Evolutionary conservation across 1,284 basidiomycete species (phyloP).

Genomic region (Tilletia caries): DNA sequence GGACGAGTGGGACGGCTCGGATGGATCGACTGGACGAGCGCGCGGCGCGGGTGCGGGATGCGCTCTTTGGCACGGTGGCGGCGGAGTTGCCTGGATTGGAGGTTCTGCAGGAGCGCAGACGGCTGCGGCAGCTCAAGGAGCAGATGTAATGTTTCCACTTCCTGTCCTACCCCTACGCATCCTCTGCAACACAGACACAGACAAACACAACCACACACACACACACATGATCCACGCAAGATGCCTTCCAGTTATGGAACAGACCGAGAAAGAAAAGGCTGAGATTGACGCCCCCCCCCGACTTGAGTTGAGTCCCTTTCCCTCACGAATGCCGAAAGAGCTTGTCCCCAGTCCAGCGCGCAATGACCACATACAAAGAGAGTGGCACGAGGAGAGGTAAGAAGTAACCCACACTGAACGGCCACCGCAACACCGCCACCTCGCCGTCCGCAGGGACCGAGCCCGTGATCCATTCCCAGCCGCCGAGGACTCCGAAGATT

Average conservation of each 20-base stretch:
- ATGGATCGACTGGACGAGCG: slow-evolving; percentile 20
- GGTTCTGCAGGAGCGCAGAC: slow-evolving; percentile 37
- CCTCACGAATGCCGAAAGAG: slow-evolving; percentile 32
- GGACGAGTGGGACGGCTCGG: background rate
- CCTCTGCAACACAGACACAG: too few relatives aligned
- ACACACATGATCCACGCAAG: too few relatives aligned
- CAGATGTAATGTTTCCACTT: background rate
- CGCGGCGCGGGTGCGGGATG: slow-evolving; percentile 46
- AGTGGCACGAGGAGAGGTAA: slow-evolving; percentile 42
- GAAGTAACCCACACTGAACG: slow-evolving; percentile 35
- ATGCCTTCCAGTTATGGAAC: too few relatives aligned
- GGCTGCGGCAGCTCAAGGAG: background rate
- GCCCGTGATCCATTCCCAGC: background rate
- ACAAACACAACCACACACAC: too few relatives aligned
- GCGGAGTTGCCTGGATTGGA: slow-evolving; percentile 49
- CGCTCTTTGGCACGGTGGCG: slow-evolving; percentile 50
- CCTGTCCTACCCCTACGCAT: too few relatives aligned
- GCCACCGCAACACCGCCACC: slow-evolving; percentile 16
- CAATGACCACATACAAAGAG: slow-evolving; percentile 44
- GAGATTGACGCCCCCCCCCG: too few relatives aligned
- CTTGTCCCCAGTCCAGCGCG: slow-evolving; percentile 46
- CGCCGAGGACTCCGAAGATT: background rate
- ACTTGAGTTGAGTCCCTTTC: too few relatives aligned
- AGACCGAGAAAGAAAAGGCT: too few relatives aligned
- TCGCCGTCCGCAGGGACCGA: background rate